Percentiles rank a stretch among this genome's conserved stretches.
phyloP scores from a whole-genome alignment of 345 rosid species.

The Odontarrhena argentea region DNA sequence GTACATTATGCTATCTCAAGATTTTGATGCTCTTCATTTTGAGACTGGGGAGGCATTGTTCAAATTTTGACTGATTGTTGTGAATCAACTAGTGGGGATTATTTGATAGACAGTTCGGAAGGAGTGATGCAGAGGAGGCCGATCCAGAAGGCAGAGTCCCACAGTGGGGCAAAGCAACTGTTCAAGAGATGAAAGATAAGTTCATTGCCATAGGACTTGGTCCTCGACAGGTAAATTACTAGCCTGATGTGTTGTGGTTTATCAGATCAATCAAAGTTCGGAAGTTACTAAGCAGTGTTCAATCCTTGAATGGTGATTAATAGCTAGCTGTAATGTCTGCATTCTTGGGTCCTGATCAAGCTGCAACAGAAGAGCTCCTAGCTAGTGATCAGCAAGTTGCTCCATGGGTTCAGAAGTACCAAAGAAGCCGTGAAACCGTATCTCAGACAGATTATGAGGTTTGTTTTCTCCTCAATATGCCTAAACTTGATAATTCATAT shows the following conservation, averaged over 20 bases:
- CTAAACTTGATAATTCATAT: neutral
- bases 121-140: slow-evolving; percentile 65
- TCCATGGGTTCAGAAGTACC: slow-evolving; percentile 91
- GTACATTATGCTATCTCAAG: slow-evolving; percentile 41
- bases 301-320: neutral
- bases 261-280: neutral
- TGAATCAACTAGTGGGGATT: slow-evolving; percentile 68
- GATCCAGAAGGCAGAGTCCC: slow-evolving; percentile 92
- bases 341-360: slow-evolving; percentile 92
- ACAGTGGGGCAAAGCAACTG: slow-evolving; percentile 72
- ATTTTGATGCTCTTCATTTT: neutral
- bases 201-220: slow-evolving; percentile 77
- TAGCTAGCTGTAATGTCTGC: slow-evolving; percentile 96
- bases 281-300: neutral
- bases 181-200: slow-evolving; percentile 92
- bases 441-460: slow-evolving; percentile 95
- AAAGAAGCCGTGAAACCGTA: slow-evolving; percentile 89
- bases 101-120: slow-evolving; percentile 83
- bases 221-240: slow-evolving; percentile 78
- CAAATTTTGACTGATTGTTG: slow-evolving; percentile 12
- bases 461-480: slow-evolving; percentile 4
- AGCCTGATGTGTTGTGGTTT: neutral
- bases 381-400: slow-evolving; percentile 68
- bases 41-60: neutral
- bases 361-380: slow-evolving; percentile 67